A percentile compares a stretch with the other conserved stretches of the same genome.
phyloP scores from a whole-genome alignment of 139 green algal species.

The Chlorokybus atmophyticus region DNA sequence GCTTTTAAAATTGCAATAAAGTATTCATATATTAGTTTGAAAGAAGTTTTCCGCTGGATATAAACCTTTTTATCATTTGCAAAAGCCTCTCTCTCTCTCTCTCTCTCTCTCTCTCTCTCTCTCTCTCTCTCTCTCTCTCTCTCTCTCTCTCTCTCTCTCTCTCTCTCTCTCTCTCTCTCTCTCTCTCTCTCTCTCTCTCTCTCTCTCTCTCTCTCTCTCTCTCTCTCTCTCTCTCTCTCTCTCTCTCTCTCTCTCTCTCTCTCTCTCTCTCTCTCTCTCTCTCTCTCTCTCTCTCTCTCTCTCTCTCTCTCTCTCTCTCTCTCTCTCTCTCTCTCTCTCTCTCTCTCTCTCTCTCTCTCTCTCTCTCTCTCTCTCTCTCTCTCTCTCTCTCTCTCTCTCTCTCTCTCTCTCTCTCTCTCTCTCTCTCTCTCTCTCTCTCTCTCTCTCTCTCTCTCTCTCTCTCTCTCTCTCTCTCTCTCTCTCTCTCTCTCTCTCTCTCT shows the following conservation, averaged over 20 bases:
- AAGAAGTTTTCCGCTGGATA: no score
- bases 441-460: background rate
- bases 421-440: background rate
- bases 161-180: slow-evolving; percentile 3
- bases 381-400: background rate
- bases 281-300: background rate
- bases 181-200: slow-evolving; percentile 3
- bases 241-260: slow-evolving; percentile 1
- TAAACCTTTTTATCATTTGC: no score
- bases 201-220: slow-evolving; percentile 3
- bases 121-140: slow-evolving; percentile 3
- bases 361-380: background rate
- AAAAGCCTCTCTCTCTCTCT: background rate
- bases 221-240: background rate
- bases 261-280: background rate
- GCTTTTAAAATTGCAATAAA: no score
- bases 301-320: background rate
- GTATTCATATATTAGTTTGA: no score
- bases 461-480: background rate
- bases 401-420: background rate
- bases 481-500: background rate
- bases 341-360: background rate
- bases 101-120: slow-evolving; percentile 3
- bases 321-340: background rate
- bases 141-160: slow-evolving; percentile 3